phyloP scores from a whole-genome alignment of 106 monocot genomes.

The Acorus gramineus region DNA sequence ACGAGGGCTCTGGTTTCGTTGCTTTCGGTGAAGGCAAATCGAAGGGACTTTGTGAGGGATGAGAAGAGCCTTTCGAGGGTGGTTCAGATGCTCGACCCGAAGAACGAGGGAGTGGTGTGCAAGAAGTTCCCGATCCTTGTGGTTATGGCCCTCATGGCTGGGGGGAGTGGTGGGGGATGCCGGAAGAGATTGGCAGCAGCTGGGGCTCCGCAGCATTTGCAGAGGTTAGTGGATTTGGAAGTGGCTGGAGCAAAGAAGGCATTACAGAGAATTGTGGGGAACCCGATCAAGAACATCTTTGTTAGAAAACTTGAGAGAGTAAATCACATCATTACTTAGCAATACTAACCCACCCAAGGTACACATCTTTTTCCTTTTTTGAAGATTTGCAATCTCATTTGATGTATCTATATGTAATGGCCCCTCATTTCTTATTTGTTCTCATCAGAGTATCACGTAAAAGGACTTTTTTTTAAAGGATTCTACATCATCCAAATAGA shows the following conservation, averaged over 20 bases:
- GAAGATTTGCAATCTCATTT: too few species aligned
- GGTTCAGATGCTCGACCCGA: conserved; percentile 59
- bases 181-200: conserved; percentile 43
- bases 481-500: too few species aligned
- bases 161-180: conserved; percentile 29
- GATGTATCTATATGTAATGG: too few species aligned
- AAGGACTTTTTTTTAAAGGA: too few species aligned
- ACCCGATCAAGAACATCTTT: conserved; percentile 54
- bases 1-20: conserved; percentile 33
- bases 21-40: conserved; percentile 33
- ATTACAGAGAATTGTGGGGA: conserved; percentile 48
- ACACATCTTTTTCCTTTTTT: too few species aligned
- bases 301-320: conserved; percentile 42
- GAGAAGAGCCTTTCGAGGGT: conserved; percentile 69
- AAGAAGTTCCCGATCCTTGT: conserved; percentile 38
- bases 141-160: conserved; percentile 22
- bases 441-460: too few species aligned
- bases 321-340: not conserved
- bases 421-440: too few species aligned
- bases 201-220: conserved; percentile 47
- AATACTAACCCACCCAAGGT: too few species aligned
- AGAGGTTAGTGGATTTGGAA: conserved; percentile 52
- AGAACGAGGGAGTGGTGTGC: conserved; percentile 40
- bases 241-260: conserved; percentile 80
- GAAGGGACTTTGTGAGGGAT: conserved; percentile 46